phyloP scores from a whole-genome alignment of 805 yeast genomes.

The Starmerella tilneyi region DNA sequence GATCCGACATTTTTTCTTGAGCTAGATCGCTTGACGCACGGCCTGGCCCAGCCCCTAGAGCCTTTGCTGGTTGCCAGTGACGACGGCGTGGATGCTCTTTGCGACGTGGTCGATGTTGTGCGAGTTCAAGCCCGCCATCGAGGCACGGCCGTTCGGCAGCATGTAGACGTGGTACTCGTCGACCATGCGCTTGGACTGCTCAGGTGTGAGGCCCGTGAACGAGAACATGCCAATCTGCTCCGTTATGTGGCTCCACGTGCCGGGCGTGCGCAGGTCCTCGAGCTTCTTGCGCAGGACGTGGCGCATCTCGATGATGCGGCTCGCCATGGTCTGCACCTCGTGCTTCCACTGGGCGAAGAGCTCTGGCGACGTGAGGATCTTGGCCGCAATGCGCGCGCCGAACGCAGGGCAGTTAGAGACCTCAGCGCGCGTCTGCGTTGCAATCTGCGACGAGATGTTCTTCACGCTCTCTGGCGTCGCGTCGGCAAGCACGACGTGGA shows the following conservation, averaged over 20 bases:
- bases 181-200: conserved; percentile 67
- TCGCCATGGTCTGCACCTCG: conserved; percentile 79
- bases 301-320: conserved; percentile 76
- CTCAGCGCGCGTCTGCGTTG: conserved; percentile 67
- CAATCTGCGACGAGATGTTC: conserved; percentile 57
- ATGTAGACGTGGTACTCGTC: conserved; percentile 69
- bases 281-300: conserved; percentile 50
- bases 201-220: conserved; percentile 72
- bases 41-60: conserved; percentile 3
- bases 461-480: conserved; percentile 40
- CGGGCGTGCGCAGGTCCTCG: conserved; percentile 63
- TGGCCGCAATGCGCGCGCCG: conserved; percentile 83
- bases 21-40: too few relatives aligned
- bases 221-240: conserved; percentile 95
- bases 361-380: conserved; percentile 55
- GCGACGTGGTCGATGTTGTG: conserved; percentile 54
- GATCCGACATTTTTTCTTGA: not conserved
- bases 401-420: conserved; percentile 91
- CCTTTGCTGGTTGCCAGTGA: conserved; percentile 10
- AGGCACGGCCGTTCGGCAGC: conserved; percentile 83
- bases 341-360: conserved; percentile 69
- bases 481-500: conserved; percentile 52
- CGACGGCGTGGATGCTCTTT: conserved; percentile 33
- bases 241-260: conserved; percentile 84
- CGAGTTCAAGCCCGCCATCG: conserved; percentile 79